A percentile compares a stretch with the other conserved stretches of the same genome.
These are phyloP conservation scores for Salix purpurea DNA, from an alignment of 345 rosid genomes.

Conservation along the genomic window DNA sequence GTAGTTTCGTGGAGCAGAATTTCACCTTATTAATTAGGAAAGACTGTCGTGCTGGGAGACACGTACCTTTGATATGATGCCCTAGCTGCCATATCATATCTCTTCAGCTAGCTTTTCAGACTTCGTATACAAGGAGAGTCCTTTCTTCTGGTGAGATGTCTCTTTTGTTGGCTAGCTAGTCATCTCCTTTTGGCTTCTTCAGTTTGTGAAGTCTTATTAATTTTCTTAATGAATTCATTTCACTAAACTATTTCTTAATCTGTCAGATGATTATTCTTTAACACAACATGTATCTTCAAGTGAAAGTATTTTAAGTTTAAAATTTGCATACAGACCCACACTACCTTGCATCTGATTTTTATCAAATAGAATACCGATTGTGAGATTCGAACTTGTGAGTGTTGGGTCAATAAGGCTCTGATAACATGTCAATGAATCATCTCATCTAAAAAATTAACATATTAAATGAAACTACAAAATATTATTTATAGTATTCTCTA, in stretches of 20 bases:
- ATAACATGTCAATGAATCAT: too few relatives aligned
- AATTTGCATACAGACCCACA: fast-evolving
- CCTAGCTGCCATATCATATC: not conserved
- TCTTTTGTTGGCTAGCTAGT: not conserved
- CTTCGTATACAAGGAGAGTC: not conserved
- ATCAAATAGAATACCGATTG: too few relatives aligned
- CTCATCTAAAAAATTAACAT: too few relatives aligned
- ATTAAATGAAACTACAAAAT: too few relatives aligned
- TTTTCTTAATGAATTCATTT: not conserved
- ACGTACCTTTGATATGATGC: not conserved
- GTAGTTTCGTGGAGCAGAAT: not conserved
- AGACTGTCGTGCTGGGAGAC: not conserved
- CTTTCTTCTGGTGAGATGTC: not conserved
- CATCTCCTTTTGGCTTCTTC: not conserved
- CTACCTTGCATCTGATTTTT: too few relatives aligned
- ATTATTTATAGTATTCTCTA: too few relatives aligned
- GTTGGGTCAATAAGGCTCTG: too few relatives aligned
- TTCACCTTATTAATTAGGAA: not conserved
- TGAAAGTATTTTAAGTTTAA: too few relatives aligned
- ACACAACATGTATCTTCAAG: fast-evolving
- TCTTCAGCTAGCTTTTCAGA: not conserved
- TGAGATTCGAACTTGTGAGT: fast-evolving
- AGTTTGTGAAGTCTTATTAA: not conserved
- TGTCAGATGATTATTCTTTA: fast-evolving
- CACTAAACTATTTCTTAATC: not conserved